Conservation (phyloP, 345 rosid species). For the Xanthoceras sorbifolium region DNA sequence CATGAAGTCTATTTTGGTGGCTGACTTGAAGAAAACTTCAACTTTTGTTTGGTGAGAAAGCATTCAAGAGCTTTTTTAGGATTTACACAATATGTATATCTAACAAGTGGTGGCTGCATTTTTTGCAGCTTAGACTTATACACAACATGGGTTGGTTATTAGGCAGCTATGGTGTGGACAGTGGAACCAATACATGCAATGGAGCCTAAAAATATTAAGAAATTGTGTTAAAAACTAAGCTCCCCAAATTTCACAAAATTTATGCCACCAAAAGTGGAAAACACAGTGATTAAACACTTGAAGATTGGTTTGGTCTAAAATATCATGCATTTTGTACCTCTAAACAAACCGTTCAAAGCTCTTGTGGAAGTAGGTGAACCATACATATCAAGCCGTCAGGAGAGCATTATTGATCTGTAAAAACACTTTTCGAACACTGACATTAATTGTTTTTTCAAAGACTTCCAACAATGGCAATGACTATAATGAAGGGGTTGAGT, state of each 20-base stretch:
- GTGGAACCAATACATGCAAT: too few relatives aligned
- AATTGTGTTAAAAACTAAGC: neutral
- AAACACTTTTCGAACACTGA: neutral
- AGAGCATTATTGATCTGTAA: slow-evolving; percentile 1
- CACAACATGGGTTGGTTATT: neutral
- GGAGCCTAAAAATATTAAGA: too few relatives aligned
- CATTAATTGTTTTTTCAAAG: neutral
- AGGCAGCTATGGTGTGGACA: too few relatives aligned
- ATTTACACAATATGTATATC: neutral
- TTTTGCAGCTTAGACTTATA: neutral
- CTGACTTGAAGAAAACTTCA: slow-evolving; percentile 8
- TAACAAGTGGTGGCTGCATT: neutral
- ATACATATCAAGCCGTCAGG: neutral
- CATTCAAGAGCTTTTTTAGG: neutral
- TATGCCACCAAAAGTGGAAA: neutral
- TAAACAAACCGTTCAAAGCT: neutral
- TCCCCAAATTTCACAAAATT: neutral
- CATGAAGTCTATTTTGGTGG: slow-evolving; percentile 17
- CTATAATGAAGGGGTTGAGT: neutral
- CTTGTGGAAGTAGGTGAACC: neutral
- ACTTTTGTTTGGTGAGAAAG: slow-evolving; percentile 11
- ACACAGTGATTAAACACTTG: neutral
- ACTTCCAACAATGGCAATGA: slow-evolving; percentile 3
- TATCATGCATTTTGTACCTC: neutral
- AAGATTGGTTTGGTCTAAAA: neutral